phyloP scores from a whole-genome alignment of 2,329 filamentous ascomycete species.

The Colletotrichum euphorbiae region DNA sequence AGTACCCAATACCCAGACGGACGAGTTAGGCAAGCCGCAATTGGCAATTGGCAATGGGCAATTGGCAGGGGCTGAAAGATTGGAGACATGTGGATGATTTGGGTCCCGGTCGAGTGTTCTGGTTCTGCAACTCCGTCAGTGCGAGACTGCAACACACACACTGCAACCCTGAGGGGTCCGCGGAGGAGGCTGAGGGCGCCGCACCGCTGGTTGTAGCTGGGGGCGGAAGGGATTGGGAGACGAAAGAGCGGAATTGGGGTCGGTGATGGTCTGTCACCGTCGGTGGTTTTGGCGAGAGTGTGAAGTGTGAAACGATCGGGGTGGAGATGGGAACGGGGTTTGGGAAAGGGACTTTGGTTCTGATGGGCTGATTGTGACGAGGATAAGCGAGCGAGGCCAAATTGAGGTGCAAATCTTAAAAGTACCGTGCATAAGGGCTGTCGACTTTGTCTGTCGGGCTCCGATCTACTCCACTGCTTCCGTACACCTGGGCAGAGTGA shows the following conservation, averaged over 20 bases:
- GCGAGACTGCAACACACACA: slow-evolving; percentile 2
- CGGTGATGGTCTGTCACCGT: too few species aligned
- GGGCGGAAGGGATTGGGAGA: slow-evolving; percentile 22
- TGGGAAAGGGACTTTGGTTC: slow-evolving; percentile 30
- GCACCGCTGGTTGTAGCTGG: slow-evolving; percentile 11
- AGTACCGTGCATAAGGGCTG: slow-evolving; percentile 37
- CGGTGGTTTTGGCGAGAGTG: background rate
- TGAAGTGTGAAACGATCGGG: slow-evolving; percentile 23
- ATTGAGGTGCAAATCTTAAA: slow-evolving; percentile 28
- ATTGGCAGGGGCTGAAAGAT: background rate
- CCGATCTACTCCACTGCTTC: background rate
- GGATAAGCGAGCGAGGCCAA: slow-evolving; percentile 37
- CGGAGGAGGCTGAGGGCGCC: slow-evolving; percentile 27
- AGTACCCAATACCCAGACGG: background rate
- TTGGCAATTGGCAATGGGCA: too few species aligned
- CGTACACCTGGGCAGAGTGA: background rate
- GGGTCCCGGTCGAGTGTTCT: background rate
- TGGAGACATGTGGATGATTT: background rate
- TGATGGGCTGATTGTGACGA: slow-evolving; percentile 36
- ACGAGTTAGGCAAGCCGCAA: too few species aligned
- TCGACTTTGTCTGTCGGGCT: background rate
- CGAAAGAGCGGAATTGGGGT: slow-evolving; percentile 18
- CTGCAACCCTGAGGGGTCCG: slow-evolving; percentile 18
- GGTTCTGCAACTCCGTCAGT: slow-evolving; percentile 5
- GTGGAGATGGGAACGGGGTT: slow-evolving; percentile 19